phyloP scores from a whole-genome alignment of 169 alveolate genomes.

The Cryptosporidium ryanae region DNA sequence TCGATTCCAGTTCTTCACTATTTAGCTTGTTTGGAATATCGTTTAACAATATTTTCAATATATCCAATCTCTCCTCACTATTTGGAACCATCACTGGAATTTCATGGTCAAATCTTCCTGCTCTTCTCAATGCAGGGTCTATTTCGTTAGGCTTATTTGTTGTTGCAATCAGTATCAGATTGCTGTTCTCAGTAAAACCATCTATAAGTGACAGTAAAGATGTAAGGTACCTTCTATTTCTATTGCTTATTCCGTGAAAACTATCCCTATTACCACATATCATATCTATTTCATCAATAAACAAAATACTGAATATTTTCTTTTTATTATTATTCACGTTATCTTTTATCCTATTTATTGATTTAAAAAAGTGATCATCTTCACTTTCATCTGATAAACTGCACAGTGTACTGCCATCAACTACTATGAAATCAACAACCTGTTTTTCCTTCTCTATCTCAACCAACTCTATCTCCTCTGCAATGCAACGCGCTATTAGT shows the following conservation, averaged over 20 bases:
- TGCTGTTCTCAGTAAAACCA: conserved; percentile 80
- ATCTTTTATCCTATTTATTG: conserved; percentile 25
- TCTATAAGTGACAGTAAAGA: conserved; percentile 89
- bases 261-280: conserved; percentile 90
- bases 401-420: conserved; percentile 43
- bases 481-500: conserved; percentile 86
- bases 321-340: conserved; percentile 18
- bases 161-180: conserved; percentile 91
- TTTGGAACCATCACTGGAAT: conserved; percentile 93
- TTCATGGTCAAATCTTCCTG: conserved; percentile 97
- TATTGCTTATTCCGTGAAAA: conserved; percentile 79
- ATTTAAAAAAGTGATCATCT: conserved; percentile 13
- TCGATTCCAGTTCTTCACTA: conserved; percentile 73
- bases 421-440: conserved; percentile 28
- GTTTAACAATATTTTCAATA: conserved; percentile 81
- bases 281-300: conserved; percentile 93
- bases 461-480: conserved; percentile 79
- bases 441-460: conserved; percentile 9
- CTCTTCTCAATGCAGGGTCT: conserved; percentile 94
- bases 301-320: conserved; percentile 76
- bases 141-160: conserved; percentile 91
- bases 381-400: conserved; percentile 2
- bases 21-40: conserved; percentile 78
- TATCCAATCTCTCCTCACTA: conserved; percentile 88
- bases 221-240: conserved; percentile 85